Evolutionary conservation across 2,329 filamentous ascomycete species (phyloP), one percentile per base, ranked within the genome.

Genomic region (Dactylonectria estremocensis): DNA sequence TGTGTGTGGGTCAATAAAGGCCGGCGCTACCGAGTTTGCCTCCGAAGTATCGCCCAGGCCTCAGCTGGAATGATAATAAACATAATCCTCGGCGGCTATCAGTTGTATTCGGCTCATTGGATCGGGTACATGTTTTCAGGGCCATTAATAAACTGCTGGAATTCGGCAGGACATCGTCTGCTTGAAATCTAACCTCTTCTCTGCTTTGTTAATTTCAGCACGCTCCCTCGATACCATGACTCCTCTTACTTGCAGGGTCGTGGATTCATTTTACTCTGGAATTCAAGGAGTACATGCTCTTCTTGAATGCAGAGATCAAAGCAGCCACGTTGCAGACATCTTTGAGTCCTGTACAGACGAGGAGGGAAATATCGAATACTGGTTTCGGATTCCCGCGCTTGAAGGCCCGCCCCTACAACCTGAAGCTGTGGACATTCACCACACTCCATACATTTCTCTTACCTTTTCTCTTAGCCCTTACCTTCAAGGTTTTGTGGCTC

Each of bases 281-380:
- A 62, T 67, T 24, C 40, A 48, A 18, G 64, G 64, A 20, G 52
- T 67, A 13, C 59, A 67, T 50, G 59, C 64, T 53, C 10, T 57
- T 22, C 59, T 67, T n/a, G 20, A 63, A 22, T 67, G 48, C n/a
- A 67, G 49, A 53, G 48, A 67, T 13, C 28, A 49, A 2, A 16
- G 43, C 11, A 22, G 40, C 20, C 56, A 54, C 40, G 33, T 48
- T 2, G 10, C 53, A 31, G 8, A 22, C 6, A 52, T 35, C 7
- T 67, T 63, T 54, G 48, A 67, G 20, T 63, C 37, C 9, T 67
- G 53, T 46, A 58, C 40, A 5, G 28, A 67, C 14, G 31, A 67
- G 24, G 28, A 57, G 18, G 59, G 64, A 18, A 52, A 55, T 37
- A 67, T 67, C 10, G 28, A 45, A 16, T 67, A 63, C 46, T 67